Percentiles rank a stretch among this genome's conserved stretches.
These are phyloP conservation scores for Solanum verrucosum DNA, from an alignment of 257 asterid genomes.

Conservation along the genomic window DNA sequence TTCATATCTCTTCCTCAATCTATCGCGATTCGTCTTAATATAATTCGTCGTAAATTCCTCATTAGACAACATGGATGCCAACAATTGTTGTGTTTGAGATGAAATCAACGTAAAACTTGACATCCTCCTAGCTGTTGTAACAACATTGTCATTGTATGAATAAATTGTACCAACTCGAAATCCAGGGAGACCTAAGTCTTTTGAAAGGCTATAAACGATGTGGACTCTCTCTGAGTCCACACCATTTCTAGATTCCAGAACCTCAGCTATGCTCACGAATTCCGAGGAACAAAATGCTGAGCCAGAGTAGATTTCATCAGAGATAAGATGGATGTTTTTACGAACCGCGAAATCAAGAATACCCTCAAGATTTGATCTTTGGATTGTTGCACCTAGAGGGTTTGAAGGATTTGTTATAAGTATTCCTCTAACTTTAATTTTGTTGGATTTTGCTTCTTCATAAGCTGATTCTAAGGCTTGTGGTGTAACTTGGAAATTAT, in stretches of 20 bases:
- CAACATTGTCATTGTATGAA: conserved; percentile 34
- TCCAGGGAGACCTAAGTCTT: conserved; percentile 45
- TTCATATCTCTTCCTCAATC: conserved; percentile 19
- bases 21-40: conserved; percentile 20
- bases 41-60: conserved; percentile 15
- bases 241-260: conserved; percentile 16
- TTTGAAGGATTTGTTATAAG: conserved; percentile 47
- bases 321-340: conserved; percentile 36
- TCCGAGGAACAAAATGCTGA: conserved; percentile 22
- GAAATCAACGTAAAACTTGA: conserved; percentile 42
- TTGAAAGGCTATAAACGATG: conserved; percentile 39
- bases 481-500: conserved; percentile 23
- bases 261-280: conserved; percentile 33
- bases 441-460: conserved; percentile 18
- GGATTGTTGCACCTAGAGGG: conserved; percentile 38
- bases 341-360: conserved; percentile 20
- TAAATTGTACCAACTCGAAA: conserved; percentile 41
- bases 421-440: conserved; percentile 28
- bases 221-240: conserved; percentile 29
- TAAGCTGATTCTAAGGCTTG: conserved; percentile 32
- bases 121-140: conserved; percentile 41
- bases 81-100: conserved; percentile 35
- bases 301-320: conserved; percentile 47
- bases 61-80: conserved; percentile 30
- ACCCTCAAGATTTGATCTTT: conserved; percentile 11